Percentiles rank a stretch among this genome's conserved stretches.
These are phyloP conservation scores for Lactarius sanguifluus DNA, from an alignment of 768 basidiomycete species.

Conservation along the genomic window DNA sequence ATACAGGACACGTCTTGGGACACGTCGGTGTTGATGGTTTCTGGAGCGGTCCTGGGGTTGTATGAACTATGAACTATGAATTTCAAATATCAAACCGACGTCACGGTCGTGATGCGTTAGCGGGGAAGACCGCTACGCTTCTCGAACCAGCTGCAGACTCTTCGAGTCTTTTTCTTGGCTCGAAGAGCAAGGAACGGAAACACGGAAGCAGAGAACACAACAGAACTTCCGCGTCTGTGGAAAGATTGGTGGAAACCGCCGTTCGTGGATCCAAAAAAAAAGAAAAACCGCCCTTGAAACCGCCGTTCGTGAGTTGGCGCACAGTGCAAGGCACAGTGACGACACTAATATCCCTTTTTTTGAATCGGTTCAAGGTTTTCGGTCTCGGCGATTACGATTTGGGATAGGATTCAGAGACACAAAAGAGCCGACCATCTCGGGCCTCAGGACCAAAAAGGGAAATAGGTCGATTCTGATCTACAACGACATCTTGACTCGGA, in stretches of 20 bases:
- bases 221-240: background rate
- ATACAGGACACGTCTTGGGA: background rate
- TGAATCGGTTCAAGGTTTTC: background rate
- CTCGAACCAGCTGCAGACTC: no score
- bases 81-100: no score
- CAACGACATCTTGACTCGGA: background rate
- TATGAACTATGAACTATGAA: no score
- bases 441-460: background rate
- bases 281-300: no score
- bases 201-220: no score
- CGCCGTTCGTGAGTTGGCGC: background rate
- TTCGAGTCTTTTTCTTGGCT: background rate
- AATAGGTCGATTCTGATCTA: background rate
- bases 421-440: background rate
- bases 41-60: no score
- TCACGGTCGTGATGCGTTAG: no score
- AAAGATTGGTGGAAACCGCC: background rate
- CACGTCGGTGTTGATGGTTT: background rate
- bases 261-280: background rate
- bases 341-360: background rate
- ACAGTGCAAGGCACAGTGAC: no score
- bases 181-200: background rate
- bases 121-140: background rate
- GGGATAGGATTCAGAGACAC: background rate
- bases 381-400: background rate